Evolutionary conservation across 805 yeast genomes (phyloP).

Genomic region (Ogataea siamensis): DNA sequence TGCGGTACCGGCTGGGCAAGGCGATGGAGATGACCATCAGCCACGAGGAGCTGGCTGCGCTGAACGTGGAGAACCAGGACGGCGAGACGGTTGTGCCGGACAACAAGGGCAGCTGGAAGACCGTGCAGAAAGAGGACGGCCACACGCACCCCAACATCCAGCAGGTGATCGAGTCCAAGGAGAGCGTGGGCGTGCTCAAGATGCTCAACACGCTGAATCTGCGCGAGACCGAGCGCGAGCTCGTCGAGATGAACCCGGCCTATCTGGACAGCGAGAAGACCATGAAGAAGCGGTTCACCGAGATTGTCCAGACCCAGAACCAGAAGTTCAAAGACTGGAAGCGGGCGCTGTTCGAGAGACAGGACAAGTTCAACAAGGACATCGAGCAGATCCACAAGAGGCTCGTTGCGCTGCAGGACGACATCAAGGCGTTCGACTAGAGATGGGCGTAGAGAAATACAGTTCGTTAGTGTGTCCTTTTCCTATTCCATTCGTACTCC

Average conservation of each 20-base stretch:
- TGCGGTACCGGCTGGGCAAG: slow-evolving; percentile 37
- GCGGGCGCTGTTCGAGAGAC: slow-evolving; percentile 50
- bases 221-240: slow-evolving; percentile 37
- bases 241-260: slow-evolving; percentile 45
- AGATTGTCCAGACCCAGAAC: slow-evolving; percentile 48
- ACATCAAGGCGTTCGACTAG: slow-evolving; percentile 18
- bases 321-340: slow-evolving; percentile 63
- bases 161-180: slow-evolving; percentile 27
- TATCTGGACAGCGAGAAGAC: slow-evolving; percentile 43
- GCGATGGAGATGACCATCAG: slow-evolving; percentile 26
- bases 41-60: slow-evolving; percentile 21
- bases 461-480: slow-evolving; percentile 7
- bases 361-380: slow-evolving; percentile 53
- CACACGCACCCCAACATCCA: slow-evolving; percentile 30
- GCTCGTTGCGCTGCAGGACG: slow-evolving; percentile 38
- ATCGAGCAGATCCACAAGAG: slow-evolving; percentile 43
- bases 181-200: slow-evolving; percentile 36
- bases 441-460: slow-evolving; percentile 5
- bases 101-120: slow-evolving; percentile 27
- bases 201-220: slow-evolving; percentile 39
- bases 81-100: slow-evolving; percentile 25
- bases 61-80: slow-evolving; percentile 21
- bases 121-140: slow-evolving; percentile 19
- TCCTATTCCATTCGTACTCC: slow-evolving; percentile 10
- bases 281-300: slow-evolving; percentile 43